phyloP scores from a whole-genome alignment of 108 stramenopile genomes.

The Aurantiochytrium sp. region DNA sequence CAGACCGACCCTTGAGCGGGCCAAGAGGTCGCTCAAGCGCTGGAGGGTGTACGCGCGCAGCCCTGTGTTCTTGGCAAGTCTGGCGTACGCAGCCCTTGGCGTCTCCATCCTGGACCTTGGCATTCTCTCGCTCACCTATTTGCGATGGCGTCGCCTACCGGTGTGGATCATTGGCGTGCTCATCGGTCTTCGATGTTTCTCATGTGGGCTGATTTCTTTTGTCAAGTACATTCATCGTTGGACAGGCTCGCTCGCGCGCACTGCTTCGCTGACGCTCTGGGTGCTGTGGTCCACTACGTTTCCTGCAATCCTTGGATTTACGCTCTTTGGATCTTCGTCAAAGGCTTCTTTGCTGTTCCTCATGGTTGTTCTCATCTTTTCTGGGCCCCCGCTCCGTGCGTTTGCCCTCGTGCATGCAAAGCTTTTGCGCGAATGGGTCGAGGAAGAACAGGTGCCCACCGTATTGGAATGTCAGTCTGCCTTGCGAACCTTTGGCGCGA shows the following conservation, averaged over 20 bases:
- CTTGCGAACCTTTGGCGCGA: not conserved
- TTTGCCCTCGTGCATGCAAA: not conserved
- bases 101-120: not conserved
- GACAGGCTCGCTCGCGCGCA: not conserved
- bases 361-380: not conserved
- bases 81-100: not conserved
- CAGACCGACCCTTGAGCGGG: not conserved
- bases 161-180: not conserved
- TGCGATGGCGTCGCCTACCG: not conserved
- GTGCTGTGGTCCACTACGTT: not conserved
- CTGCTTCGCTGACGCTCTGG: conserved; percentile 5
- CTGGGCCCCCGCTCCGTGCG: not conserved
- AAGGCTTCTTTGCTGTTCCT: not conserved
- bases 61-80: not conserved
- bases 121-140: not conserved
- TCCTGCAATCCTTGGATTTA: not conserved
- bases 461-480: not conserved
- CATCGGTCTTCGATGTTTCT: not conserved
- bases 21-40: not conserved
- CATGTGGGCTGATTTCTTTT: not conserved
- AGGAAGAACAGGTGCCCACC: not conserved
- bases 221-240: conserved; percentile 13
- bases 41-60: not conserved
- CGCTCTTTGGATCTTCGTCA: not conserved
- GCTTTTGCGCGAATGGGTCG: not conserved